Conservation (phyloP, 2,329 filamentous ascomycete genomes). For the Hirsutella rhossiliensis region DNA sequence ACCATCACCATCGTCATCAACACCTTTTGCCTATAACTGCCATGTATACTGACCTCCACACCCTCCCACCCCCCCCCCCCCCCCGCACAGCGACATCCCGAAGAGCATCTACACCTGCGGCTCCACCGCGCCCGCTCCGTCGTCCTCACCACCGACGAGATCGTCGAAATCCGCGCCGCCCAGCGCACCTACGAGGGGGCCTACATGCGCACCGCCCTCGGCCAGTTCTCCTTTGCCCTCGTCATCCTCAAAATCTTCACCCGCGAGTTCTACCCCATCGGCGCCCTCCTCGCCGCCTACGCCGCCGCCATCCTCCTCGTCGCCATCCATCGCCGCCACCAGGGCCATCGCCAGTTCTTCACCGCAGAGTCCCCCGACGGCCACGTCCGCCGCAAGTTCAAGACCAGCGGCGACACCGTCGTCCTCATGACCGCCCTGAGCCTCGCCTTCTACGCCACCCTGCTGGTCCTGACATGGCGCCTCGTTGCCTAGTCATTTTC, state of each 20-base stretch:
- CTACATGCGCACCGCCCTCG: slow-evolving; percentile 87
- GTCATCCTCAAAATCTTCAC: slow-evolving; percentile 91
- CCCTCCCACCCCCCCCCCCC: background rate
- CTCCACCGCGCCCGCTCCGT: slow-evolving; percentile 76
- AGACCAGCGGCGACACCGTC: slow-evolving; percentile 53
- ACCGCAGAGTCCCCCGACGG: slow-evolving; percentile 25
- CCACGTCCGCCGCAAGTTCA: slow-evolving; percentile 38
- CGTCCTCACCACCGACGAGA: slow-evolving; percentile 68
- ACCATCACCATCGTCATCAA: no score
- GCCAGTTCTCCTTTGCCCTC: slow-evolving; percentile 89
- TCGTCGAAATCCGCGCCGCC: slow-evolving; percentile 88
- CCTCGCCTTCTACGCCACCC: slow-evolving; percentile 41
- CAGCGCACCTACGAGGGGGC: slow-evolving; percentile 96
- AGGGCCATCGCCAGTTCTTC: slow-evolving; percentile 94
- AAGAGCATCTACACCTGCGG: slow-evolving; percentile 66
- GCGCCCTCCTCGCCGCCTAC: slow-evolving; percentile 90
- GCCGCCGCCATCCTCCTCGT: slow-evolving; percentile 75
- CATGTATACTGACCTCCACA: no score
- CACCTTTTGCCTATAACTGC: no score
- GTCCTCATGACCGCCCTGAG: slow-evolving; percentile 44
- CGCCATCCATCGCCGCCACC: slow-evolving; percentile 73
- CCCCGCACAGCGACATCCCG: slow-evolving; percentile 45
- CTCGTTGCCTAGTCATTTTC: slow-evolving; percentile 16
- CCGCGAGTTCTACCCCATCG: slow-evolving; percentile 89
- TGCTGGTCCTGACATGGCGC: slow-evolving; percentile 43